Percentiles rank a stretch among this genome's conserved stretches.
Evolutionary conservation across 495 filamentous ascomycete species (phyloP).

Genomic region (Penicillium longicatenatum): DNA sequence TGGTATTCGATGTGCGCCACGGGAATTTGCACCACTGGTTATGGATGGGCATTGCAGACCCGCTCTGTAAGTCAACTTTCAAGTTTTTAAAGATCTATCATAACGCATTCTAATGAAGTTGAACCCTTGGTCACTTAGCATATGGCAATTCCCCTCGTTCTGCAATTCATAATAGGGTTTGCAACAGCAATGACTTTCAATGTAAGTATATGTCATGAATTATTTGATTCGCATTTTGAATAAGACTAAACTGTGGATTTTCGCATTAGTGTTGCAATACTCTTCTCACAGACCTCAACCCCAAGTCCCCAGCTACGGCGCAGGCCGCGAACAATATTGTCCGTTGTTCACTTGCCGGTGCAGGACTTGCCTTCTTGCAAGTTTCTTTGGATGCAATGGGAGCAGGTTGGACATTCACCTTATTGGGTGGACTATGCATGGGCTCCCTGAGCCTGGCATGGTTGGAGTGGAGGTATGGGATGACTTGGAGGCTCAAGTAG

Average conservation of each 20-base stretch:
- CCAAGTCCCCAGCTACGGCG: conserved; percentile 58
- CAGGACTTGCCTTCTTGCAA: neutral
- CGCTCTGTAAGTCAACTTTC: no score
- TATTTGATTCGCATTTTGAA: conserved; percentile 50
- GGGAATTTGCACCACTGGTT: neutral
- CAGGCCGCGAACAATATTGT: conserved; percentile 72
- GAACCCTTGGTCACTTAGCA: neutral
- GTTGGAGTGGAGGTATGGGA: no score
- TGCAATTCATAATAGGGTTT: conserved; percentile 4
- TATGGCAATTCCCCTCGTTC: neutral
- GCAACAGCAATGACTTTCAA: neutral
- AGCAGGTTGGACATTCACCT: neutral
- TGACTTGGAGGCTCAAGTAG: no score
- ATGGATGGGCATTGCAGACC: no score
- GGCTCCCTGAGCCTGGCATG: no score
- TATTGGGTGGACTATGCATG: no score
- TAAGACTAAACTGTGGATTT: conserved; percentile 49
- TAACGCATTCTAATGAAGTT: neutral
- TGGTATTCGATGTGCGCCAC: neutral
- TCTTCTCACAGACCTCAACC: conserved; percentile 63
- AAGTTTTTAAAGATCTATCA: neutral
- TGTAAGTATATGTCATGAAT: neutral
- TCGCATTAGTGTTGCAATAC: no score
- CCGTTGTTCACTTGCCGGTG: conserved; percentile 40
- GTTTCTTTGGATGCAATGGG: neutral